Evolutionary conservation across 768 basidiomycete species (phyloP).

Genomic region (Rhizopogon sp.): DNA sequence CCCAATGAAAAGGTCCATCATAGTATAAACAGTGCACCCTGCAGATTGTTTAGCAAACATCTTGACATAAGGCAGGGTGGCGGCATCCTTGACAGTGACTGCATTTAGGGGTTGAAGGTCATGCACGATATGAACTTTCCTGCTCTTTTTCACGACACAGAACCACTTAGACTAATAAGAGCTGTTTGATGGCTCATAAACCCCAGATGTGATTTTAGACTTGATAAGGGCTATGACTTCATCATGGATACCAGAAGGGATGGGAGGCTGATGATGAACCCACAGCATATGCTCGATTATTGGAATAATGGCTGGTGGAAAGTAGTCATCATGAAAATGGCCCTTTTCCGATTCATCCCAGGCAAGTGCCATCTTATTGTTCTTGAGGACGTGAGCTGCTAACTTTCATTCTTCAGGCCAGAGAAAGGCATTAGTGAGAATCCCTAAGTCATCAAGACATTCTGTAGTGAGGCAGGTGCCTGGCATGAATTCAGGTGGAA

Average conservation of each 20-base stretch:
- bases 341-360: conserved; percentile 36
- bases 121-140: conserved; percentile 15
- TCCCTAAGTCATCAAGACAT: not conserved
- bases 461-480: not conserved
- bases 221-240: conserved; percentile 12
- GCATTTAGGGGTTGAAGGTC: conserved; percentile 18
- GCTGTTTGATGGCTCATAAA: conserved; percentile 34
- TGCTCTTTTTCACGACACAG: conserved; percentile 25
- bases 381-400: conserved; percentile 18
- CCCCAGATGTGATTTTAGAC: conserved; percentile 31
- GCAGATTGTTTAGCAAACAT: conserved; percentile 11
- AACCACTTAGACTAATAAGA: conserved; percentile 37
- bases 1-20: not conserved
- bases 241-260: conserved; percentile 21
- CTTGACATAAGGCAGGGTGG: conserved; percentile 7
- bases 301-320: conserved; percentile 28
- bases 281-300: conserved; percentile 31
- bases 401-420: conserved; percentile 5
- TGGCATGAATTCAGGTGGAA: not conserved
- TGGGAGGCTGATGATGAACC: conserved; percentile 23
- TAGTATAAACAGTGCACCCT: not conserved
- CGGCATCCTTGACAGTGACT: not conserved
- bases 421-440: not conserved
- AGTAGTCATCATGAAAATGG: conserved; percentile 27
- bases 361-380: conserved; percentile 30